Conservation (phyloP, 2,329 filamentous ascomycete genomes). For the Pseudogymnoascus sp. region DNA sequence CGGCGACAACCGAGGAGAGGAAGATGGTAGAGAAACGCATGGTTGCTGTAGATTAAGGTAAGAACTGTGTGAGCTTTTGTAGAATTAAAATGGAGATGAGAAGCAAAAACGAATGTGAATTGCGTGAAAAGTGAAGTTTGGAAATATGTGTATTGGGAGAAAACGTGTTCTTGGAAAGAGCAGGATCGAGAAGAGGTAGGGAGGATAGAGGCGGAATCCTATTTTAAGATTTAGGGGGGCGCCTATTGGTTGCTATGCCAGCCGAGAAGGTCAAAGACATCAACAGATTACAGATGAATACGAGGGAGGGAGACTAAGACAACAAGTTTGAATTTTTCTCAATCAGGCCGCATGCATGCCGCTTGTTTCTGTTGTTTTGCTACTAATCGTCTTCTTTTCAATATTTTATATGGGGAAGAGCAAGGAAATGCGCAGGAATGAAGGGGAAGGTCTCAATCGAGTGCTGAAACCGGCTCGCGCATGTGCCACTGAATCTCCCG, state of each 20-base stretch:
- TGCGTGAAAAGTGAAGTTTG: neutral
- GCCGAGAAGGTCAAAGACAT: neutral
- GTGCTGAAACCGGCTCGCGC: neutral
- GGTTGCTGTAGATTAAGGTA: neutral
- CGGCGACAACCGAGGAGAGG: constrained; percentile 5
- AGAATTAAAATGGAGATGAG: neutral
- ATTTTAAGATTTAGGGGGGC: constrained; percentile 5
- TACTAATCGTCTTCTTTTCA: neutral
- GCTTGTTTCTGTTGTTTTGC: neutral
- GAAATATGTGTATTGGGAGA: neutral
- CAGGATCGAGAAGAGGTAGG: neutral
- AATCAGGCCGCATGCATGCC: neutral
- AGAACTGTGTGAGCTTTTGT: neutral
- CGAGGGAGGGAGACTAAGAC: neutral
- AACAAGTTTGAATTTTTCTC: neutral
- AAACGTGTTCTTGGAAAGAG: neutral
- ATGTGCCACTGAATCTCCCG: neutral
- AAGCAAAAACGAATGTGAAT: neutral
- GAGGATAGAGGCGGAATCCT: neutral
- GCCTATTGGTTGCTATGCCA: neutral
- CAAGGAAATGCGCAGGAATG: neutral
- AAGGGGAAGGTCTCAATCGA: neutral
- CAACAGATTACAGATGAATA: neutral
- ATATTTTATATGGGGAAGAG: neutral
- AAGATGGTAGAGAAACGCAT: constrained; percentile 9